phyloP scores from a whole-genome alignment of 139 green algal species.

The Chlorella sp. region DNA sequence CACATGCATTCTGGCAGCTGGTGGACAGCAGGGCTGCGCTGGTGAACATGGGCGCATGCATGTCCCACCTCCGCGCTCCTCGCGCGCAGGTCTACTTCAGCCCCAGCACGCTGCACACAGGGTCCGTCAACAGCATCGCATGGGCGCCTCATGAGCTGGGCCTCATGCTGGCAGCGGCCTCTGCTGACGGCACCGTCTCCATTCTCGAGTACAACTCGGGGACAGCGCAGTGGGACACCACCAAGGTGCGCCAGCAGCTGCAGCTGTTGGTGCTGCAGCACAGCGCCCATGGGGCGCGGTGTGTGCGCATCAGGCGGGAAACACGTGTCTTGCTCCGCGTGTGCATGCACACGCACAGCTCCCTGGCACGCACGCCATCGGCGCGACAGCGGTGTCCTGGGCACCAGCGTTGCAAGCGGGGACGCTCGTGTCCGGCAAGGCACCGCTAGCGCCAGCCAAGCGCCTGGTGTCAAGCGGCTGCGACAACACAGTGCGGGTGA shows the following conservation, averaged over 20 bases:
- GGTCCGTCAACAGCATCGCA: constrained; percentile 87
- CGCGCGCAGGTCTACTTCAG: constrained; percentile 46
- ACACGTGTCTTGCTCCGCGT: too few species aligned
- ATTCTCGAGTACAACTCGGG: constrained; percentile 53
- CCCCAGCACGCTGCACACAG: constrained; percentile 43
- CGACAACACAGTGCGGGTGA: constrained; percentile 84
- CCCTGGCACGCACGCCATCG: constrained; percentile 70
- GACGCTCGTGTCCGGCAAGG: constrained; percentile 44
- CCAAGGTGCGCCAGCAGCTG: too few species aligned
- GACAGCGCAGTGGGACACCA: constrained; percentile 42
- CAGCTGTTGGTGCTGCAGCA: too few species aligned
- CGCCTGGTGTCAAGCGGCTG: constrained; percentile 76
- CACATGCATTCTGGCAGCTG: too few species aligned
- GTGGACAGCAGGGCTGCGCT: too few species aligned
- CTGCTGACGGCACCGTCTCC: constrained; percentile 82
- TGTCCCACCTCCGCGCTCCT: not conserved
- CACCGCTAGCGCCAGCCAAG: constrained; percentile 37
- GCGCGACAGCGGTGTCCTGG: constrained; percentile 85
- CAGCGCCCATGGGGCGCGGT: too few species aligned
- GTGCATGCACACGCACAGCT: constrained; percentile 19
- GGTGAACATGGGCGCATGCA: too few species aligned
- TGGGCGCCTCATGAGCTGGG: constrained; percentile 94
- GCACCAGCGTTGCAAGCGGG: constrained; percentile 68
- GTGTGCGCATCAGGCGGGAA: too few species aligned
- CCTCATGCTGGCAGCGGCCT: constrained; percentile 79